Conservation (phyloP, 1,284 basidiomycete species). For the Boletus putidus region DNA sequence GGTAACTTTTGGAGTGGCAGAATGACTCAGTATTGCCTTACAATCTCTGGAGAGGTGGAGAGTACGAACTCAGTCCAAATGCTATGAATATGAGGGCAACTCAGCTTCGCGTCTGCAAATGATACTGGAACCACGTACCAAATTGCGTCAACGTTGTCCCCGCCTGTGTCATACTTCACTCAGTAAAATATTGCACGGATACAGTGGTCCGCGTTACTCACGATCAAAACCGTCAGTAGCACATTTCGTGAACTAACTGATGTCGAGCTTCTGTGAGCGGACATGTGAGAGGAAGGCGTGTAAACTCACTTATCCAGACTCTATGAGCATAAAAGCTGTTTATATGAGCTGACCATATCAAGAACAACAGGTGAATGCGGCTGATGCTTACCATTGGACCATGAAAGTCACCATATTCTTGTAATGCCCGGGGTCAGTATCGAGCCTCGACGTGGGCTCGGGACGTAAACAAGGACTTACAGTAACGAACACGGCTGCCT, state of each 20-base stretch:
- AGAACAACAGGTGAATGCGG: neutral
- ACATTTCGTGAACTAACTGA: neutral
- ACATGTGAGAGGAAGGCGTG: neutral
- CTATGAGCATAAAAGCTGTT: conserved; percentile 21
- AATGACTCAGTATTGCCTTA: neutral
- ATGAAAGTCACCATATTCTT: conserved; percentile 8
- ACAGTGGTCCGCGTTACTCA: no score
- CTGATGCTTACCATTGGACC: conserved; percentile 19
- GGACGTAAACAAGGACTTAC: conserved; percentile 10
- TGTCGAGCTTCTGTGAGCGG: neutral
- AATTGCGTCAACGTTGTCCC: conserved; percentile 9
- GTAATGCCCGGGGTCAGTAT: neutral
- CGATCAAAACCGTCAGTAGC: neutral
- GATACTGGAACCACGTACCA: neutral
- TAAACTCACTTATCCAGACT: conserved; percentile 22
- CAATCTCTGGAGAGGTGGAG: no score
- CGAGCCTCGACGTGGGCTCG: neutral
- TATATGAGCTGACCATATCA: neutral
- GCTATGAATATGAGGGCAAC: neutral
- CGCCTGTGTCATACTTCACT: conserved; percentile 1
- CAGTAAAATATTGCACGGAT: neutral
- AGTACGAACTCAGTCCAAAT: conserved; percentile 12
- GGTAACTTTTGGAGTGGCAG: neutral
- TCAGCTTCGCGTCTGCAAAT: neutral
- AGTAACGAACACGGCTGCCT: conserved; percentile 1